Evolutionary conservation across 1,284 basidiomycete species (phyloP).

Genomic region (Takashimella tepidaria): DNA sequence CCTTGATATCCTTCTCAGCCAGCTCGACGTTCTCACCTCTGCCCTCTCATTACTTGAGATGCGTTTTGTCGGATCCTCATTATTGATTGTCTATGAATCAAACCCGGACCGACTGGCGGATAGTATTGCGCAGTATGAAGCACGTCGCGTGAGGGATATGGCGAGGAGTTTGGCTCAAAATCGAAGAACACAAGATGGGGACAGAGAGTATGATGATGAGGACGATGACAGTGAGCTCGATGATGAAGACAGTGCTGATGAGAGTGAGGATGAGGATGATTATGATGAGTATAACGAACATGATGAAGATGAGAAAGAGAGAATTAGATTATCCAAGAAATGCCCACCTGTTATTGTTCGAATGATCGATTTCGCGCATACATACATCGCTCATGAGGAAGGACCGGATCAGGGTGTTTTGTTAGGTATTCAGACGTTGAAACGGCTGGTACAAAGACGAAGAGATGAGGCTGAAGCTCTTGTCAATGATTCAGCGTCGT

Average conservation of each 20-base stretch:
- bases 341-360: conserved; percentile 63
- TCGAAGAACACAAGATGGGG: conserved; percentile 40
- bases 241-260: conserved; percentile 21
- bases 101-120: conserved; percentile 52
- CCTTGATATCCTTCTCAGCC: conserved; percentile 49
- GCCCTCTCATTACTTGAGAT: conserved; percentile 60
- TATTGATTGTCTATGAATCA: conserved; percentile 82
- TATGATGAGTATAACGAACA: conserved; percentile 19
- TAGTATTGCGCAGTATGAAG: conserved; percentile 50
- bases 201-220: conserved; percentile 26
- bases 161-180: conserved; percentile 4
- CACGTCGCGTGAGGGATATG: conserved; percentile 16
- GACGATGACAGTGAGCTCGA: conserved; percentile 20
- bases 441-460: conserved; percentile 56
- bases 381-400: conserved; percentile 60
- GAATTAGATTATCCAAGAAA: conserved; percentile 13
- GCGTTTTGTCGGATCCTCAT: conserved; percentile 73
- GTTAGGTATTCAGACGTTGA: conserved; percentile 61
- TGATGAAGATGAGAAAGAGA: conserved; percentile 36
- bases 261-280: conserved; percentile 37
- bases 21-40: conserved; percentile 55
- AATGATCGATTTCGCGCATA: conserved; percentile 93
- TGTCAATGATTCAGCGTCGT: too few relatives aligned
- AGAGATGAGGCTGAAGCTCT: conserved; percentile 20
- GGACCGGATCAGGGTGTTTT: conserved; percentile 77